phyloP scores from a whole-genome alignment of 2,329 filamentous ascomycete genomes.

The Thelonectria rubi region DNA sequence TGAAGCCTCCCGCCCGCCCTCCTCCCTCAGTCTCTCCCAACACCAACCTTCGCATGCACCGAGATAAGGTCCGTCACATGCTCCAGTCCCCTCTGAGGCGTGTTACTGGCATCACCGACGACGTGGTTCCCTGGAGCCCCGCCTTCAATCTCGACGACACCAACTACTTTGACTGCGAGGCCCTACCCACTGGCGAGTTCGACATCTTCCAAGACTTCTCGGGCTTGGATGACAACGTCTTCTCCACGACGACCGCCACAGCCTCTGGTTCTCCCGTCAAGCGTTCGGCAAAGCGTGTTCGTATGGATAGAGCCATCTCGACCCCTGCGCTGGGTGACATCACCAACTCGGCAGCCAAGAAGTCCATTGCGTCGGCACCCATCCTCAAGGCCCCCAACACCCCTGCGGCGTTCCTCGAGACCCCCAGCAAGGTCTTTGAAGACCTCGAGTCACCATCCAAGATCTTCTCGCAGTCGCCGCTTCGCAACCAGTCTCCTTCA shows the following conservation, averaged over 20 bases:
- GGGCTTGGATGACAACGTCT: constrained; percentile 42
- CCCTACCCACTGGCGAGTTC: constrained; percentile 62
- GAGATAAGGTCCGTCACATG: constrained; percentile 82
- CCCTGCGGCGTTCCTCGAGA: constrained; percentile 56
- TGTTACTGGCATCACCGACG: constrained; percentile 57
- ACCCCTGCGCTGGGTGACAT: constrained; percentile 70
- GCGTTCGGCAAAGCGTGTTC: constrained; percentile 66
- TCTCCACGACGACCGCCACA: constrained; percentile 55
- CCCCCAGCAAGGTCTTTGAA: constrained; percentile 67
- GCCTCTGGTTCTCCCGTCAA: constrained; percentile 73
- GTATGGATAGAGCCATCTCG: constrained; percentile 71
- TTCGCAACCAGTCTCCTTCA: constrained; percentile 57
- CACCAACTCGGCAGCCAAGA: constrained; percentile 62
- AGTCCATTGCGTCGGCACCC: constrained; percentile 60
- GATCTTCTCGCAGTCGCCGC: constrained; percentile 50
- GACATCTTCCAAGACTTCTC: constrained; percentile 67
- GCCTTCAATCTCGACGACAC: constrained; percentile 71
- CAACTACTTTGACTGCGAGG: constrained; percentile 58
- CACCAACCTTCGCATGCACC: constrained; percentile 89
- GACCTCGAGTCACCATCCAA: constrained; percentile 66
- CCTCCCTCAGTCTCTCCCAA: constrained; percentile 89
- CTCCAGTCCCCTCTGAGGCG: constrained; percentile 76
- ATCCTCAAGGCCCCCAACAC: constrained; percentile 58
- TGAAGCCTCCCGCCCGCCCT: constrained; percentile 66
- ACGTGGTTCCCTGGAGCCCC: constrained; percentile 68